Conservation (phyloP, 73 alveolate species). For the Tetrahymena thermophila region DNA sequence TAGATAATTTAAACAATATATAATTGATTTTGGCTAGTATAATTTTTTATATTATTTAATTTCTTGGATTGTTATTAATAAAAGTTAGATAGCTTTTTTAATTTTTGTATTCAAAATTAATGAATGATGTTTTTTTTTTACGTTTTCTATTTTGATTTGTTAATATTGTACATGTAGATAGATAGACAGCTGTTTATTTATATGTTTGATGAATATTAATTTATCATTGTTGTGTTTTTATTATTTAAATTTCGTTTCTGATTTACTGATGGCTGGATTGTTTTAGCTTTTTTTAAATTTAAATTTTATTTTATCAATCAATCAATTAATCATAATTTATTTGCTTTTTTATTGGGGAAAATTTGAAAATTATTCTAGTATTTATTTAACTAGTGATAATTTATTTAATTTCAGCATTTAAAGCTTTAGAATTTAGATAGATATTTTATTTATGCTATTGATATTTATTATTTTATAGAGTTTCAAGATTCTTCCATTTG, state of each 20-base stretch:
- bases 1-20: neutral
- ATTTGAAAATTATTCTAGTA: neutral
- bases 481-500: too few species aligned
- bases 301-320: too few species aligned
- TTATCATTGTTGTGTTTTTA: too few species aligned
- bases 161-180: neutral
- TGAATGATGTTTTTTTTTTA: neutral
- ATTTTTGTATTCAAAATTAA: neutral
- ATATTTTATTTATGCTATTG: too few species aligned
- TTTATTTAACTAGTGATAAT: neutral
- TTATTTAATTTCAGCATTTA: neutral
- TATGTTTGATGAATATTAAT: neutral
- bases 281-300: neutral
- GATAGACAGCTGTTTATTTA: neutral
- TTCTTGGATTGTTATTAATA: too few species aligned
- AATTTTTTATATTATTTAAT: too few species aligned
- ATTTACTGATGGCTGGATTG: neutral
- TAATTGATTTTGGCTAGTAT: neutral
- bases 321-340: neutral
- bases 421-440: neutral
- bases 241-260: neutral
- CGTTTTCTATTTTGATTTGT: neutral
- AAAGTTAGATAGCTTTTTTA: too few species aligned
- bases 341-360: neutral
- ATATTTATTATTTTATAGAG: too few species aligned